Evolutionary conservation across 768 basidiomycete species (phyloP), one percentile per base, ranked within the genome.

Genomic region (Termitomyces sp.): DNA sequence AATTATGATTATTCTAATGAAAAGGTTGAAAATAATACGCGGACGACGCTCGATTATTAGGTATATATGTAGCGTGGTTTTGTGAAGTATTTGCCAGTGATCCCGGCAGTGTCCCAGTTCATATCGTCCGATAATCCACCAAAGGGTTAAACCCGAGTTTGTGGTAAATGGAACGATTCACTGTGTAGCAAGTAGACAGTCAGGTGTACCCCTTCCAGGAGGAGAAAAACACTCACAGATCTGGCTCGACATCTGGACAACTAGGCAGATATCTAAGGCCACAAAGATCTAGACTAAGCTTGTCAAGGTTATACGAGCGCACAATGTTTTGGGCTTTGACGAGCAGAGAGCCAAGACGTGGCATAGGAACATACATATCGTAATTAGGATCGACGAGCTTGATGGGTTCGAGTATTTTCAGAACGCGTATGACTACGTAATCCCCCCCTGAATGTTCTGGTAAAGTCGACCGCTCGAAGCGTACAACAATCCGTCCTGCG

Each of bases 401-500:
- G 22, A 63, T 55, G 27, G 58, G 42, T 2, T 54, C n/a, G 27
- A 67, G 51, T n/a, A n/a, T n/a, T n/a, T 60, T 55, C 27, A 60
- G 16, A 33, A 64, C 57, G 74, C 76, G 48, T 68, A 72, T 1
- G 69, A 70, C 18, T 70, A 73, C 10, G 67, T 67, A 13, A 69
- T 62, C 44, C 69, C 69, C 47, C 61, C 72, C 34, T 67, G 66
- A 36, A 65, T 70, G 43, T 68, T 68, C 2, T 64, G 58, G 58
- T 26, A 63, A 49, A 4, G 42, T 32, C 4, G 63, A 62, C 3
- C 47, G 46, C 52, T 66, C 65, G 37, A 66, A 61, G 13, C 62
- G 65, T 0, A 56, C 45, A n/a, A 64, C 34, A 3, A 58, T 42
- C 10, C 45, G 50, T 14, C 65, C 65, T 60, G 18, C 33, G 16